phyloP scores from a whole-genome alignment of 495 filamentous ascomycete genomes.

The Immersiella caudata region DNA sequence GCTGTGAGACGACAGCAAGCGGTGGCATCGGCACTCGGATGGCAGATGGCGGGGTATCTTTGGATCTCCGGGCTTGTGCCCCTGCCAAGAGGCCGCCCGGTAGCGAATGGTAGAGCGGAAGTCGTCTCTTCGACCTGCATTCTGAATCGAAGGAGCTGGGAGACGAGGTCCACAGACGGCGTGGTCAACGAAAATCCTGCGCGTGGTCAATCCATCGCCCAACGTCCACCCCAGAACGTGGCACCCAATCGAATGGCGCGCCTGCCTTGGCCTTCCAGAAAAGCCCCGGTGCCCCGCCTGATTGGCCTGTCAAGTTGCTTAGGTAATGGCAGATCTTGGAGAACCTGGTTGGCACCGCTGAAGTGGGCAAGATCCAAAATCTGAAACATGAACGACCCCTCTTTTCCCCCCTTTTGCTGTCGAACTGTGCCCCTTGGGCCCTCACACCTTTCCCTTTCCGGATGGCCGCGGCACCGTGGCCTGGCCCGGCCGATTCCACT shows the following conservation, averaged over 20 bases:
- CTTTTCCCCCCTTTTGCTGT: conserved; percentile 7
- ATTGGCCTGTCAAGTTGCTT: conserved; percentile 24
- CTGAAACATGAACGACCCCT: conserved; percentile 19
- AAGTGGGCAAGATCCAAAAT: conserved; percentile 10
- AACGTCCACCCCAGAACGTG: conserved; percentile 17
- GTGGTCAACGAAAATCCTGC: conserved; percentile 4
- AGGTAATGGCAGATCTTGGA: conserved; percentile 31
- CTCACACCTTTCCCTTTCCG: not conserved
- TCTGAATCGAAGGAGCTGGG: conserved; percentile 10
- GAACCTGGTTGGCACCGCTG: conserved; percentile 28
- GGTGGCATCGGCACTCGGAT: not conserved
- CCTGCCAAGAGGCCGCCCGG: conserved; percentile 21
- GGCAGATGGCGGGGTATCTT: conserved; percentile 4
- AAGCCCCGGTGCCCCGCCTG: conserved; percentile 15
- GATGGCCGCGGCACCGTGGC: conserved; percentile 14
- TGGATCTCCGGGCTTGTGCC: not conserved
- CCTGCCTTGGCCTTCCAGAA: conserved; percentile 24
- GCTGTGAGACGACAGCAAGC: not conserved
- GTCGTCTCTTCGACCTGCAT: conserved; percentile 13
- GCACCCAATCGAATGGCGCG: conserved; percentile 26
- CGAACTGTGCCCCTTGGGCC: conserved; percentile 6
- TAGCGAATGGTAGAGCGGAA: conserved; percentile 16
- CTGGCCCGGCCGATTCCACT: conserved; percentile 15
- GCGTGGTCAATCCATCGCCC: not conserved
- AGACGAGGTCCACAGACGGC: not conserved